Conservation (phyloP, 768 basidiomycete species). For the Hericium coralloides region DNA sequence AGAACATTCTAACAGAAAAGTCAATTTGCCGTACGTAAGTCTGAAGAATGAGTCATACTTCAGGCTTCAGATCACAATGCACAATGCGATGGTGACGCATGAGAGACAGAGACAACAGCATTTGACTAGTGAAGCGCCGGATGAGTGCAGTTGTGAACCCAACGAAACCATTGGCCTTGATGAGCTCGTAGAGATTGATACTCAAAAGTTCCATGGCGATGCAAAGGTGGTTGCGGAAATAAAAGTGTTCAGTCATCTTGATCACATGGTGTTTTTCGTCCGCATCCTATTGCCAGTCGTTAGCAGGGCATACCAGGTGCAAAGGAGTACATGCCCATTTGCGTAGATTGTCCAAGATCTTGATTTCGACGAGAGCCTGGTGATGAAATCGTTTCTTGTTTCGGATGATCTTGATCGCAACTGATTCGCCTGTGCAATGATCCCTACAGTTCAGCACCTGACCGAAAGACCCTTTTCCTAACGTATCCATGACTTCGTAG, state of each 20-base stretch:
- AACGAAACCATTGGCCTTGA: slow-evolving; percentile 97
- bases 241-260: slow-evolving; percentile 97
- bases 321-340: slow-evolving; percentile 76
- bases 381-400: slow-evolving; percentile 99
- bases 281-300: slow-evolving; percentile 53
- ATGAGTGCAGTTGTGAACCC: slow-evolving; percentile 97
- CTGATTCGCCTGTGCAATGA: slow-evolving; percentile 90
- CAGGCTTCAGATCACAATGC: slow-evolving; percentile 97
- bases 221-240: slow-evolving; percentile 95
- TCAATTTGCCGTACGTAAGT: not conserved
- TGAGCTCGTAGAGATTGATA: slow-evolving; percentile 97
- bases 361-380: slow-evolving; percentile 98
- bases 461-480: slow-evolving; percentile 98
- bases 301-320: not conserved
- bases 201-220: slow-evolving; percentile 97
- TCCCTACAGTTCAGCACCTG: slow-evolving; percentile 95
- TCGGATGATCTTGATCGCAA: slow-evolving; percentile 97
- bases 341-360: slow-evolving; percentile 90
- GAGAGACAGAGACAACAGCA: slow-evolving; percentile 82
- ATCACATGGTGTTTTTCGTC: slow-evolving; percentile 97
- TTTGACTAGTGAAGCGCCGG: slow-evolving; percentile 92
- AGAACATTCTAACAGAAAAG: slow-evolving; percentile 61
- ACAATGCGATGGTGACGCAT: slow-evolving; percentile 98
- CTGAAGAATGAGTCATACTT: slow-evolving; percentile 42
- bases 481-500: slow-evolving; percentile 87